Conservation (phyloP, 768 basidiomycete genomes). For the Auriscalpium orientale region DNA sequence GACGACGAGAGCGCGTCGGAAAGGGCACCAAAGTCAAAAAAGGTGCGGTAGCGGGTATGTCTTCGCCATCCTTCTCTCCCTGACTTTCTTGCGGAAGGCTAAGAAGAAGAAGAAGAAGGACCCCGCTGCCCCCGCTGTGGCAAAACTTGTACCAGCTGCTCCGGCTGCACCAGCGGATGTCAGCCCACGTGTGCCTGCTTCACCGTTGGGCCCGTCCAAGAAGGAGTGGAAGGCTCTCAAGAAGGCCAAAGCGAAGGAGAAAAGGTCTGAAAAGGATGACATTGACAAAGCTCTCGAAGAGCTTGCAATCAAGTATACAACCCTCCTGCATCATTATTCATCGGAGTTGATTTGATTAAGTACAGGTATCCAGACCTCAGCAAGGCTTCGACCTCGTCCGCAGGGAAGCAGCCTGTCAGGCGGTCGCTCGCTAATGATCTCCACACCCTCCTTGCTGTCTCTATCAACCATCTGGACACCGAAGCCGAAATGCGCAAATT, state of each 20-base stretch:
- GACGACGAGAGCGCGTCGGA: background rate
- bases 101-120: slow-evolving; percentile 36
- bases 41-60: slow-evolving; percentile 13
- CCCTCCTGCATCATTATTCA: background rate
- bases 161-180: background rate
- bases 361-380: slow-evolving; percentile 48
- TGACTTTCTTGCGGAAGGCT: slow-evolving; percentile 15
- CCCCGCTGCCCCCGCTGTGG: background rate
- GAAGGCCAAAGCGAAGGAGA: slow-evolving; percentile 58
- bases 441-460: slow-evolving; percentile 65
- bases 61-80: slow-evolving; percentile 15
- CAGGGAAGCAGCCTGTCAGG: slow-evolving; percentile 17
- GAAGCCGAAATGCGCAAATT: slow-evolving; percentile 90
- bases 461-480: slow-evolving; percentile 71
- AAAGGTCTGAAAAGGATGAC: slow-evolving; percentile 59
- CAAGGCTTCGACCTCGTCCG: slow-evolving; percentile 13
- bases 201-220: slow-evolving; percentile 16
- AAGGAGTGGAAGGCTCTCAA: slow-evolving; percentile 51
- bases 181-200: slow-evolving; percentile 5
- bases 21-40: slow-evolving; percentile 14
- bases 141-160: background rate
- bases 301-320: slow-evolving; percentile 62
- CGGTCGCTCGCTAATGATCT: slow-evolving; percentile 27
- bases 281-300: slow-evolving; percentile 81
- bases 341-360: background rate